phyloP scores from a whole-genome alignment of 2,329 filamentous ascomycete species.

The Plectosphaerella sp. region DNA sequence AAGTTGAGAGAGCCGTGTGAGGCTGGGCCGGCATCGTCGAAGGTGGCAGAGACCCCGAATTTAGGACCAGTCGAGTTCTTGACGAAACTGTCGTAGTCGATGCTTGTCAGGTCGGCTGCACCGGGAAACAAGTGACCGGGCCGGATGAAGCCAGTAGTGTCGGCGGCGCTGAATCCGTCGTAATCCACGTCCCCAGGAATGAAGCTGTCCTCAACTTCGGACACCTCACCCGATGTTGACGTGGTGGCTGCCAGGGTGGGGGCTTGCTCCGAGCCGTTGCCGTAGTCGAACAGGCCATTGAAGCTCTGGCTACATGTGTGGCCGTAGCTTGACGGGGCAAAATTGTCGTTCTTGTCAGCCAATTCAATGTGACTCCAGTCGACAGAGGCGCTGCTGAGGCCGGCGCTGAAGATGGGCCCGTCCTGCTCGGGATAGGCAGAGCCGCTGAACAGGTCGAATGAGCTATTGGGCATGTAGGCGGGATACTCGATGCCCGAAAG shows the following conservation, averaged over 20 bases:
- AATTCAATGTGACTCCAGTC: slow-evolving; percentile 43
- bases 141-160: slow-evolving; percentile 39
- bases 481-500: slow-evolving; percentile 51
- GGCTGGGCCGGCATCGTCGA: slow-evolving; percentile 32
- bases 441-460: slow-evolving; percentile 48
- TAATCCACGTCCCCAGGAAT: slow-evolving; percentile 44
- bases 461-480: slow-evolving; percentile 38
- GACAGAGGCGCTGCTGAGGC: slow-evolving; percentile 45
- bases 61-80: slow-evolving; percentile 41
- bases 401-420: slow-evolving; percentile 57
- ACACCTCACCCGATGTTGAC: slow-evolving; percentile 63
- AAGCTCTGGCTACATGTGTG: slow-evolving; percentile 47
- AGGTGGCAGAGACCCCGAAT: slow-evolving; percentile 29
- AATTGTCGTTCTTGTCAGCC: slow-evolving; percentile 38
- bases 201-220: slow-evolving; percentile 58
- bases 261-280: slow-evolving; percentile 48
- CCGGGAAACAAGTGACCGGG: slow-evolving; percentile 20
- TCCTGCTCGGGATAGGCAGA: slow-evolving; percentile 47
- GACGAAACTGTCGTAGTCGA: slow-evolving; percentile 54
- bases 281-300: slow-evolving; percentile 46
- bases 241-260: slow-evolving; percentile 51
- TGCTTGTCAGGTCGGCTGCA: slow-evolving; percentile 38
- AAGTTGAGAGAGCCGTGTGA: slow-evolving; percentile 41
- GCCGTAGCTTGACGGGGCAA: slow-evolving; percentile 50
- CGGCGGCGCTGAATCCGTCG: slow-evolving; percentile 40